A percentile compares a stretch with the other conserved stretches of the same genome.
Evolutionary conservation across 192 early-diverging fungal species (phyloP).

Genomic region (Coemansia sp.): DNA sequence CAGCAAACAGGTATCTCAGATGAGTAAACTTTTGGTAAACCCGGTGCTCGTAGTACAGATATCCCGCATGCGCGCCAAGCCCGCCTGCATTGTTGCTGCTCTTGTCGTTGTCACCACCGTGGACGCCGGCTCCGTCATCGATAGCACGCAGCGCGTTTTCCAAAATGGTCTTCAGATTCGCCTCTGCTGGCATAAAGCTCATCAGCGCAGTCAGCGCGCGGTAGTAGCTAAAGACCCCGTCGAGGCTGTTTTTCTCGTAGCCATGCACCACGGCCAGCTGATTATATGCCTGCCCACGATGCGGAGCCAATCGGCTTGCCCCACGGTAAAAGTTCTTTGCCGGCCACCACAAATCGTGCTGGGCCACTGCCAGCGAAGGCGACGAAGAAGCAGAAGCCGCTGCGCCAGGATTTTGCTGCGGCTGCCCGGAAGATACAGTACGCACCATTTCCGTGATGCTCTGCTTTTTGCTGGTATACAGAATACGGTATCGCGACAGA

Average conservation of each 20-base stretch:
- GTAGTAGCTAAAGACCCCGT: slow-evolving; percentile 41
- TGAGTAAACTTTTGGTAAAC: slow-evolving; percentile 38
- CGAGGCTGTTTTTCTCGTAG: slow-evolving; percentile 38
- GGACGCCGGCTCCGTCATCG: not conserved
- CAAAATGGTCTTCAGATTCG: slow-evolving; percentile 40
- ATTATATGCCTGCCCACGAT: slow-evolving; percentile 50
- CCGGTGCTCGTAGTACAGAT: slow-evolving; percentile 20
- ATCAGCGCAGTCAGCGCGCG: slow-evolving; percentile 36
- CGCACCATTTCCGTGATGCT: slow-evolving; percentile 1
- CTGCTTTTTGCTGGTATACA: slow-evolving; percentile 33
- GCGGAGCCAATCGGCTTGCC: slow-evolving; percentile 43
- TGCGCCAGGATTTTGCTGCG: not conserved
- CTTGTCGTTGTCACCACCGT: not conserved
- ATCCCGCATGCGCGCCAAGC: not conserved
- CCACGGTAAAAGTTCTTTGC: slow-evolving; percentile 48
- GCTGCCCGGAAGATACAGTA: slow-evolving; percentile 5
- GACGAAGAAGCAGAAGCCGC: not conserved
- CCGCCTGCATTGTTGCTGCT: not conserved
- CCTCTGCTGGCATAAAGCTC: slow-evolving; percentile 29
- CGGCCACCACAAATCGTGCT: slow-evolving; percentile 31
- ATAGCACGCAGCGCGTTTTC: slow-evolving; percentile 33
- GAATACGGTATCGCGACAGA: slow-evolving; percentile 41
- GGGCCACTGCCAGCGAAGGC: not conserved
- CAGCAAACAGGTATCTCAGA: slow-evolving; percentile 44
- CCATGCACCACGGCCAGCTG: slow-evolving; percentile 50